These are phyloP conservation scores for Yamadazyma taylorii DNA, from an alignment of 1,139 yeast species.

Conservation along the genomic window DNA sequence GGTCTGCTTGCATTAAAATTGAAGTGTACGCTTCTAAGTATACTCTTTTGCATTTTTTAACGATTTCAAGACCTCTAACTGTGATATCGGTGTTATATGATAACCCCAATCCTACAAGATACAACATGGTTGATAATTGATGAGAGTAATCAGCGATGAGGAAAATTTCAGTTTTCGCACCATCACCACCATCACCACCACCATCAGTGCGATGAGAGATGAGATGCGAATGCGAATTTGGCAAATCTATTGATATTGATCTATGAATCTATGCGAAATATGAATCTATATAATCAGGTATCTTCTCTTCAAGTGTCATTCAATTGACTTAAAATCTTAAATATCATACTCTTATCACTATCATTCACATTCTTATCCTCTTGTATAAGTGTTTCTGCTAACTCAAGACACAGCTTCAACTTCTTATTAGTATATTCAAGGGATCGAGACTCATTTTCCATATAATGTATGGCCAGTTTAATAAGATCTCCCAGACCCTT, in stretches of 20 bases:
- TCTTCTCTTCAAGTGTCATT: slow-evolving; percentile 7
- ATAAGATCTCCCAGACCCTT: slow-evolving; percentile 17
- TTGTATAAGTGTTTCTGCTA: slow-evolving; percentile 19
- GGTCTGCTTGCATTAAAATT: slow-evolving; percentile 88
- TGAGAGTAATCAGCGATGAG: neutral
- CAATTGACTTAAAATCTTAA: slow-evolving; percentile 11
- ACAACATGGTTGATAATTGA: slow-evolving; percentile 55
- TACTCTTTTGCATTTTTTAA: slow-evolving; percentile 79
- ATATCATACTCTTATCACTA: slow-evolving; percentile 5
- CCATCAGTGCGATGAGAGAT: too few species aligned
- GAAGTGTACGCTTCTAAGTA: slow-evolving; percentile 95
- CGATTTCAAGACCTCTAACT: slow-evolving; percentile 87
- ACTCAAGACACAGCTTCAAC: slow-evolving; percentile 19
- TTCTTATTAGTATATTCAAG: slow-evolving; percentile 23
- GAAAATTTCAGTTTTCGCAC: too few species aligned
- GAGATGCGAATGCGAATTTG: slow-evolving; percentile 10
- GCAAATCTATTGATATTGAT: too few species aligned
- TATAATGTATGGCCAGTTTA: slow-evolving; percentile 21
- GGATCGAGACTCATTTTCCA: slow-evolving; percentile 22
- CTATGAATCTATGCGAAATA: too few species aligned
- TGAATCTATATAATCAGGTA: too few species aligned
- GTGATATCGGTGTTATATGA: slow-evolving; percentile 90
- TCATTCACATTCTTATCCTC: slow-evolving; percentile 8
- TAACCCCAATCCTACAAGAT: slow-evolving; percentile 87
- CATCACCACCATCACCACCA: too few species aligned